Evolutionary conservation across 768 basidiomycete genomes (phyloP).

Genomic region (Suillus occidentalis): DNA sequence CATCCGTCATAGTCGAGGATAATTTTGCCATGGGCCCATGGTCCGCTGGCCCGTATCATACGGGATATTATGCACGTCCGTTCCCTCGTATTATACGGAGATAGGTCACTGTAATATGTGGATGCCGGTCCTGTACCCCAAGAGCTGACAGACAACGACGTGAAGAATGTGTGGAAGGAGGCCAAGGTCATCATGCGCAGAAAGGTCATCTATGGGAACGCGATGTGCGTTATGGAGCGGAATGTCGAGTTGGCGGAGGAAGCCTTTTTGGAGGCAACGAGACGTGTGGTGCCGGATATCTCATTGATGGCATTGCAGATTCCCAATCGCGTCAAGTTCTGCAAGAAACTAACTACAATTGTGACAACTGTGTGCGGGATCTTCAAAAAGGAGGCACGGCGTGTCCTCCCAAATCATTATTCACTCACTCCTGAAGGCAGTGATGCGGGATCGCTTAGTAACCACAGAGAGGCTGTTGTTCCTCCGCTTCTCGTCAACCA

Average conservation of each 20-base stretch:
- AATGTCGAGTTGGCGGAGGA: neutral
- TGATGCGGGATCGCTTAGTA: neutral
- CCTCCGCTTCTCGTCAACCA: neutral
- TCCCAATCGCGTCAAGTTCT: neutral
- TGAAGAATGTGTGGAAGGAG: neutral
- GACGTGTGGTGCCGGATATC: neutral
- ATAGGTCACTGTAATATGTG: too few relatives aligned
- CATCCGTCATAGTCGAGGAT: too few relatives aligned
- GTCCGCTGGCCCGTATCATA: too few relatives aligned
- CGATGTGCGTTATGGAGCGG: neutral
- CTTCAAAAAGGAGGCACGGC: neutral
- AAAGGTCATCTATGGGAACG: neutral
- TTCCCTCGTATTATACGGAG: too few relatives aligned
- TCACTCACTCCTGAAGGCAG: neutral
- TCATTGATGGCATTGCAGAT: neutral
- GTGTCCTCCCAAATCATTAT: neutral
- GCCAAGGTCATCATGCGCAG: neutral
- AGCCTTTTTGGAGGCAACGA: neutral
- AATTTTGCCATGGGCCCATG: too few relatives aligned
- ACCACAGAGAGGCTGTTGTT: neutral
- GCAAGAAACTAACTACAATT: neutral
- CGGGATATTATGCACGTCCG: too few relatives aligned
- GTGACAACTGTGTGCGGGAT: neutral
- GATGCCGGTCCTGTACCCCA: neutral
- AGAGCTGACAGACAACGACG: neutral